Conservation (phyloP, 1,284 basidiomycete species). For the Cryptococcus sp. region DNA sequence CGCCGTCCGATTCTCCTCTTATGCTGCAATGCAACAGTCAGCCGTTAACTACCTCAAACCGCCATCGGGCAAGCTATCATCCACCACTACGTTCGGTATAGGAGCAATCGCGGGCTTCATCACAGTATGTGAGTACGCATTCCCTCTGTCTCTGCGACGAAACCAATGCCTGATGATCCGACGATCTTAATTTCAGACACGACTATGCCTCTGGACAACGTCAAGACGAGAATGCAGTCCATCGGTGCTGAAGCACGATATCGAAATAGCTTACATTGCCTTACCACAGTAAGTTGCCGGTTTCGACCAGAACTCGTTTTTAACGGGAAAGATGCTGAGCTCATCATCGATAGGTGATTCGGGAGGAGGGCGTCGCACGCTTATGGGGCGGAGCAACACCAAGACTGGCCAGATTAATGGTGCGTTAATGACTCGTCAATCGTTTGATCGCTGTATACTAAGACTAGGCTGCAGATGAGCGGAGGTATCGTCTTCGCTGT, state of each 20-base stretch:
- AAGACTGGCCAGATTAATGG: slow-evolving; percentile 22
- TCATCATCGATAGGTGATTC: slow-evolving; percentile 60
- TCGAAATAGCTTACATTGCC: slow-evolving; percentile 83
- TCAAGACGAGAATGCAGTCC: slow-evolving; percentile 95
- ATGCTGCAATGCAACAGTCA: slow-evolving; percentile 80
- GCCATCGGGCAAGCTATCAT: slow-evolving; percentile 70
- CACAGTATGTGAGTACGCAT: slow-evolving; percentile 71
- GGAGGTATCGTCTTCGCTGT: slow-evolving; percentile 28
- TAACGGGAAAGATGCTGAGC: no score
- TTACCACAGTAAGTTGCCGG: slow-evolving; percentile 57
- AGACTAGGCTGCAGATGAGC: slow-evolving; percentile 8
- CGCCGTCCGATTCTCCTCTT: slow-evolving; percentile 86
- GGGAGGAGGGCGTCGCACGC: slow-evolving; percentile 68
- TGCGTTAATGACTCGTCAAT: slow-evolving; percentile 5
- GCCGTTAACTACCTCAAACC: slow-evolving; percentile 76
- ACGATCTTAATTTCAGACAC: slow-evolving; percentile 20
- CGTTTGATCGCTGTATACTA: background rate
- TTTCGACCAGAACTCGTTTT: no score
- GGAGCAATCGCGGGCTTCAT: slow-evolving; percentile 87
- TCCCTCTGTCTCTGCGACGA: no score
- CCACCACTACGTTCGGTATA: slow-evolving; percentile 79
- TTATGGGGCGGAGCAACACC: slow-evolving; percentile 29
- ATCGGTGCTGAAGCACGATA: slow-evolving; percentile 76
- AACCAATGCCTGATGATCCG: no score
- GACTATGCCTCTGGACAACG: slow-evolving; percentile 84